Evolutionary conservation across 495 filamentous ascomycete genomes (phyloP).

Genomic region (Chaetomium fimeti): DNA sequence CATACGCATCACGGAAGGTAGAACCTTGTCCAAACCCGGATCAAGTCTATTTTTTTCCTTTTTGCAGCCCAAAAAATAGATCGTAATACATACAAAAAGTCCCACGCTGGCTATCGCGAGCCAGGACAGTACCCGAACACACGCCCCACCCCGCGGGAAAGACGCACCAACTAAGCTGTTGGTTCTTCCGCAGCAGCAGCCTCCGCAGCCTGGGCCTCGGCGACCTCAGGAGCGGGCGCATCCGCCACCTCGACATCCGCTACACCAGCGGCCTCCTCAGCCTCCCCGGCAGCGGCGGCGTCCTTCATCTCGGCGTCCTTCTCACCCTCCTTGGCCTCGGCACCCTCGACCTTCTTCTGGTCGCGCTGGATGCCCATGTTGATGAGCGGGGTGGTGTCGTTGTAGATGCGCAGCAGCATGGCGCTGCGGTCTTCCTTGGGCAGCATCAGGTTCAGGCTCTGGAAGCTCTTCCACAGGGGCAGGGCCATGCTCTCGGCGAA

Average conservation of each 20-base stretch:
- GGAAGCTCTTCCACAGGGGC: conserved; percentile 85
- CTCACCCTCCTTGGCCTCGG: conserved; percentile 23
- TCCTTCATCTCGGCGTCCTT: conserved; percentile 24
- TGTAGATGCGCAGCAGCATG: conserved; percentile 86
- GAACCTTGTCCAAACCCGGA: background rate
- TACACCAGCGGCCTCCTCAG: conserved; percentile 11
- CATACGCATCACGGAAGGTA: background rate
- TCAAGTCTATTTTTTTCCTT: conserved; percentile 4
- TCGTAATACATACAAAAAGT: background rate
- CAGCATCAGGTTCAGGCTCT: conserved; percentile 90
- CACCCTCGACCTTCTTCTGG: conserved; percentile 28
- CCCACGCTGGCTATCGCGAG: background rate
- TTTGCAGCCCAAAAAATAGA: background rate
- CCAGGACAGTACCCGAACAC: background rate
- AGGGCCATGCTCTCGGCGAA: conserved; percentile 81
- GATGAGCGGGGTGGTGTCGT: conserved; percentile 73
- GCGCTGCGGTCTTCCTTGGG: conserved; percentile 93
- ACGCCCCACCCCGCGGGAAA: background rate
- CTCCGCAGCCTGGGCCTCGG: background rate
- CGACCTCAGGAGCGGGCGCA: conserved; percentile 15
- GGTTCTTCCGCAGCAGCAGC: background rate
- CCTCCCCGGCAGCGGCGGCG: conserved; percentile 8
- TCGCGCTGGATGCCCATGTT: conserved; percentile 53
- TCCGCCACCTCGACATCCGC: conserved; percentile 17
- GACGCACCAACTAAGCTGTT: background rate